Evolutionary conservation across 2,329 filamentous ascomycete genomes (phyloP), one percentile per base, ranked within the genome.

Genomic region (Sporothrix pseudoabietina): DNA sequence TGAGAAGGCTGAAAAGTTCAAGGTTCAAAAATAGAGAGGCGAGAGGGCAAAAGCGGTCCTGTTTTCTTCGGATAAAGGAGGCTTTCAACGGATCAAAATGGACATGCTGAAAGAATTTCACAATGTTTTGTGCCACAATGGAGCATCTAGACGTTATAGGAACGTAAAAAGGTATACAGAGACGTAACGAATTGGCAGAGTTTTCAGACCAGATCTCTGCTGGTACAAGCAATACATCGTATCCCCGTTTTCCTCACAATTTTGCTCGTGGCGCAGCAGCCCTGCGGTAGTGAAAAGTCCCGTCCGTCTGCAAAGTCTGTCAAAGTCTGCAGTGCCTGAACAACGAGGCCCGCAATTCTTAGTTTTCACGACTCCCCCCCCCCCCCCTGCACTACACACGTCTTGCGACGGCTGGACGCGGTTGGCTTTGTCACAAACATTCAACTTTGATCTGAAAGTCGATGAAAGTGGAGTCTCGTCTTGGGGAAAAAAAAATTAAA

Each of bases 181-280:
- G 39, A 44, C 52, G 52, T 55, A 55, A 55, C 52, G 22, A 26
- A 55, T 12, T 49, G 16, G 19, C 9, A 44, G 35, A 47, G 3
- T 47, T 63, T 65, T 47, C 39, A 47, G 9, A 26, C 10, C 10
- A 44, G 30, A 44, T 65, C 59, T 41, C 59, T 35, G n/a, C 52
- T 26, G n/a, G 16, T 26, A 55, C 52, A 55, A 30, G 52, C 52
- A 30, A 30, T 30, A 55, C 52, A 54, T 22, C 52, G 52, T 54
- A 9, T 54, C 52, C 52, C 52, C 4, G 52, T 55, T 55, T 55
- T 55, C 52, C 52, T 44, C n/a, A 44, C n/a, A 26, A n/a, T 44
- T 16, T 65, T 44, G 57, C 35, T 65, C n/a, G 61, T 44, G 61
- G 61, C 61, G 61, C 61, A 47, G 61, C 61, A 65, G 19, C 59